phyloP scores from a whole-genome alignment of 495 filamentous ascomycete species.

The Penicillium turbatum region DNA sequence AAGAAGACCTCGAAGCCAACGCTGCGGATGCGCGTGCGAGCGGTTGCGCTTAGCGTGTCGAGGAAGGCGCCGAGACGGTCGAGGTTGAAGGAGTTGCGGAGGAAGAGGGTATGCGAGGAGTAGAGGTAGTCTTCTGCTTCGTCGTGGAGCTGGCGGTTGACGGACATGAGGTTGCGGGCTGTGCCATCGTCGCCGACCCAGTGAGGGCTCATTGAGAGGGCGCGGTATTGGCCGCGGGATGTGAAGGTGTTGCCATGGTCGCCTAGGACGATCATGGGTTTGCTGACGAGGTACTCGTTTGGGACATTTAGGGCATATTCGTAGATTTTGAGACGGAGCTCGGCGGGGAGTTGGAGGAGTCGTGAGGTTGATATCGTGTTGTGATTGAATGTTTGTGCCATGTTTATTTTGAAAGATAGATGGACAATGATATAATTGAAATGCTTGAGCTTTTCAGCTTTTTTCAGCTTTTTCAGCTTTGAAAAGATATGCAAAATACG shows the following conservation, averaged over 20 bases:
- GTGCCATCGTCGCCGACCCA: conserved; percentile 35
- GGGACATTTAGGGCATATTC: conserved; percentile 34
- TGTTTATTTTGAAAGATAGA: background rate
- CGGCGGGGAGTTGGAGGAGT: conserved; percentile 33
- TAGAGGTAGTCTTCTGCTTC: conserved; percentile 42
- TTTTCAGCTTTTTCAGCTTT: too few relatives aligned
- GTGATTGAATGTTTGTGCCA: background rate
- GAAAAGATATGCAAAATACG: background rate
- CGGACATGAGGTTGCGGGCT: conserved; percentile 26
- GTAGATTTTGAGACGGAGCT: conserved; percentile 43
- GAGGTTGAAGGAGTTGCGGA: conserved; percentile 40
- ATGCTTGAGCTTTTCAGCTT: background rate
- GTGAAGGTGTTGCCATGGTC: conserved; percentile 35
- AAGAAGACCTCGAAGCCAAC: conserved; percentile 42
- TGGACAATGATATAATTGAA: background rate
- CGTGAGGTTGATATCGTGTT: background rate
- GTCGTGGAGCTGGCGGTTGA: conserved; percentile 41
- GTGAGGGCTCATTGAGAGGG: conserved; percentile 36
- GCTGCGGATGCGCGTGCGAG: conserved; percentile 33
- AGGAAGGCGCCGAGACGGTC: conserved; percentile 35
- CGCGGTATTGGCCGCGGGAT: conserved; percentile 28
- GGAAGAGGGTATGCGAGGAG: conserved; percentile 39
- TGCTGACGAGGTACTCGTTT: conserved; percentile 34
- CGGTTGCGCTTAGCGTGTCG: conserved; percentile 32
- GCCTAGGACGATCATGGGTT: conserved; percentile 33